Evolutionary conservation across 352 stramenopile genomes (phyloP).

Genomic region (Phytophthora nicotianae): DNA sequence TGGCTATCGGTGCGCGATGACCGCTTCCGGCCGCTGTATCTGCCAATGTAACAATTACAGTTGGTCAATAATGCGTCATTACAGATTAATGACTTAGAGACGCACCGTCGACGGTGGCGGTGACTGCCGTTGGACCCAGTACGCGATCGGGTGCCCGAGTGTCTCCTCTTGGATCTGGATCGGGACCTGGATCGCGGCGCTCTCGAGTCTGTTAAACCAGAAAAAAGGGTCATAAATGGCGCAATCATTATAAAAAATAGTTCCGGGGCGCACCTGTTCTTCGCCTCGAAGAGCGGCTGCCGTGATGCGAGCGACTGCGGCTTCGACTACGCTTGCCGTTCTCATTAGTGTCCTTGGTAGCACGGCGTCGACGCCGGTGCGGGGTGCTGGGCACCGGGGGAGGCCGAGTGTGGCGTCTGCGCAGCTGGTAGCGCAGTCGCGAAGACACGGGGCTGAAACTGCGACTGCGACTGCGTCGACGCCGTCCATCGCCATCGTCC

Average conservation of each 20-base stretch:
- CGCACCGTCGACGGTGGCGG: slow-evolving; percentile 31
- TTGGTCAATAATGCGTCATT: slow-evolving; percentile 6
- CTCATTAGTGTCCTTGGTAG: slow-evolving; percentile 13
- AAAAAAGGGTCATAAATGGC: slow-evolving; percentile 9
- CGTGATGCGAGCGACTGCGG: slow-evolving; percentile 28
- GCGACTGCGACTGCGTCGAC: slow-evolving; percentile 32
- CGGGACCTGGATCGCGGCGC: slow-evolving; percentile 32
- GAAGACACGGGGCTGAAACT: slow-evolving; percentile 47
- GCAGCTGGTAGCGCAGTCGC: slow-evolving; percentile 38
- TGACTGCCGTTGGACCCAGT: slow-evolving; percentile 31
- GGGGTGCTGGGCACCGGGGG: slow-evolving; percentile 20
- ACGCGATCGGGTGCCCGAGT: slow-evolving; percentile 33
- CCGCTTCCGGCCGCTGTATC: slow-evolving; percentile 33
- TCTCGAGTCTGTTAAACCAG: slow-evolving; percentile 28
- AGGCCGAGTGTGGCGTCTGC: slow-evolving; percentile 19
- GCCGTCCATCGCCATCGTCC: slow-evolving; percentile 17
- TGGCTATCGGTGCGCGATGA: slow-evolving; percentile 31
- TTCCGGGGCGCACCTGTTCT: slow-evolving; percentile 23
- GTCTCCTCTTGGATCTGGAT: slow-evolving; percentile 38
- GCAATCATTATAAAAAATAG: background rate
- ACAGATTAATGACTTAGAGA: background rate
- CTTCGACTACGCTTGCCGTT: slow-evolving; percentile 25
- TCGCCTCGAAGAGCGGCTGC: slow-evolving; percentile 33
- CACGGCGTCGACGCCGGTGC: slow-evolving; percentile 23
- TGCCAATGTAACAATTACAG: slow-evolving; percentile 8